Conservation (phyloP, 192 early-diverging fungal species). For the Chytriomyces sp. region DNA sequence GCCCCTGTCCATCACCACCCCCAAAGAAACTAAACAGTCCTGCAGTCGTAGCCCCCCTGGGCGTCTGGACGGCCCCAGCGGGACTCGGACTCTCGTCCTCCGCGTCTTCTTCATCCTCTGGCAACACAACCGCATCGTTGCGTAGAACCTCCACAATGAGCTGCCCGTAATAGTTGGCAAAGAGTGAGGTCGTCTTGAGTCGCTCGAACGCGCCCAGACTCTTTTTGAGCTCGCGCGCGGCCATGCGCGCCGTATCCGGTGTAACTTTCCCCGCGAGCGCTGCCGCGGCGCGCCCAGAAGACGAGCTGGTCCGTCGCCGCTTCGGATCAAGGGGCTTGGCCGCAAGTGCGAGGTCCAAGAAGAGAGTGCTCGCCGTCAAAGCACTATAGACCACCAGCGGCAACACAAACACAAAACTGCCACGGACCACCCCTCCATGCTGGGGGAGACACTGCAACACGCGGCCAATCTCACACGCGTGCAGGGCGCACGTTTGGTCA, state of each 20-base stretch:
- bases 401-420: constrained; percentile 45
- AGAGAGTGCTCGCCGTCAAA: constrained; percentile 44
- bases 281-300: neutral
- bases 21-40: constrained; percentile 17
- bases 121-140: constrained; percentile 26
- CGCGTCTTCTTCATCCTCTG: neutral
- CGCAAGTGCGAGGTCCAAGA: constrained; percentile 45
- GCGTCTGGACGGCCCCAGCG: neutral
- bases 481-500: constrained; percentile 27
- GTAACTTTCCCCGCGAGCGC: constrained; percentile 10
- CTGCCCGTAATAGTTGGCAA: constrained; percentile 48
- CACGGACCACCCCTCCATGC: neutral
- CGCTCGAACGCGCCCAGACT: constrained; percentile 45
- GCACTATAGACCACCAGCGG: constrained; percentile 51
- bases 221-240: constrained; percentile 34
- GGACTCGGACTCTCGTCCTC: neutral
- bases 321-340: constrained; percentile 15
- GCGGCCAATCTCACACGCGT: constrained; percentile 37
- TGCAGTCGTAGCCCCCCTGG: neutral
- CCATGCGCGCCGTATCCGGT: constrained; percentile 1
- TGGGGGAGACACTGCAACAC: constrained; percentile 38
- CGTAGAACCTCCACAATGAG: constrained; percentile 47
- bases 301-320: constrained; percentile 24
- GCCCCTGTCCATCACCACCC: neutral
- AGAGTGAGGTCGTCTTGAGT: constrained; percentile 41